Conservation (phyloP, 23 red algal genomes). For the Cyanidiococcus yangmingshanensis region DNA sequence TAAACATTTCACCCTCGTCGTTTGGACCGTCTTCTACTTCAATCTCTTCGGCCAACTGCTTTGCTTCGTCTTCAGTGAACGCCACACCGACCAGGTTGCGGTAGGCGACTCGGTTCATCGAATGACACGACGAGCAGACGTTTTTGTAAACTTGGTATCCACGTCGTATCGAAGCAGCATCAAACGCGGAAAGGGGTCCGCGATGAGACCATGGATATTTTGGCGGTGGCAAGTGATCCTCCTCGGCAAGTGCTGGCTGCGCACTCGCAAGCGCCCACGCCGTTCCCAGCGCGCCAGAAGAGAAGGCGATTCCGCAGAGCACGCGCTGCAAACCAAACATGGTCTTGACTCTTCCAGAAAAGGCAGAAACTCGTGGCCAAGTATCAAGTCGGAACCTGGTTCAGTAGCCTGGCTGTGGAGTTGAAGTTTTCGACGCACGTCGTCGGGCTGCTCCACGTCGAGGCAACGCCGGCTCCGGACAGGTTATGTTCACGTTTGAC, state of each 20-base stretch:
- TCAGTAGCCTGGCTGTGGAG: too few relatives aligned
- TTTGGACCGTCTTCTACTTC: constrained; percentile 99
- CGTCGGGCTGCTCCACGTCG: too few relatives aligned
- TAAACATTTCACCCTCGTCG: constrained; percentile 90
- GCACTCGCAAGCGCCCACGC: constrained; percentile 4
- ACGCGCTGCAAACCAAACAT: neutral
- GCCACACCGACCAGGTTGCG: constrained; percentile 90
- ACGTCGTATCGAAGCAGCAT: constrained; percentile 82
- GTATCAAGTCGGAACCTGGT: too few relatives aligned
- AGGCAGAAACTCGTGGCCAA: too few relatives aligned
- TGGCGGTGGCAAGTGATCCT: constrained; percentile 70
- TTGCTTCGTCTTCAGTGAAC: constrained; percentile 85
- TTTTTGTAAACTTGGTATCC: constrained; percentile 94
- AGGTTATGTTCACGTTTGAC: too few relatives aligned
- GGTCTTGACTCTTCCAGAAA: too few relatives aligned
- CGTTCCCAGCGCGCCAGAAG: neutral
- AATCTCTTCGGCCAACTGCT: constrained; percentile 83
- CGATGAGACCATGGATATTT: constrained; percentile 78
- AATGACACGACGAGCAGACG: constrained; percentile 94
- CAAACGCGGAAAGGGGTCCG: constrained; percentile 57
- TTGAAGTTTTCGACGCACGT: too few relatives aligned
- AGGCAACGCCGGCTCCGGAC: too few relatives aligned
- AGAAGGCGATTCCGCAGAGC: neutral
- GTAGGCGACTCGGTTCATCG: constrained; percentile 78
- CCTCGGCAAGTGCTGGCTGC: constrained; percentile 40